Evolutionary conservation across 2,329 filamentous ascomycete genomes (phyloP).

Genomic region (Pseudocercospora fuligena): DNA sequence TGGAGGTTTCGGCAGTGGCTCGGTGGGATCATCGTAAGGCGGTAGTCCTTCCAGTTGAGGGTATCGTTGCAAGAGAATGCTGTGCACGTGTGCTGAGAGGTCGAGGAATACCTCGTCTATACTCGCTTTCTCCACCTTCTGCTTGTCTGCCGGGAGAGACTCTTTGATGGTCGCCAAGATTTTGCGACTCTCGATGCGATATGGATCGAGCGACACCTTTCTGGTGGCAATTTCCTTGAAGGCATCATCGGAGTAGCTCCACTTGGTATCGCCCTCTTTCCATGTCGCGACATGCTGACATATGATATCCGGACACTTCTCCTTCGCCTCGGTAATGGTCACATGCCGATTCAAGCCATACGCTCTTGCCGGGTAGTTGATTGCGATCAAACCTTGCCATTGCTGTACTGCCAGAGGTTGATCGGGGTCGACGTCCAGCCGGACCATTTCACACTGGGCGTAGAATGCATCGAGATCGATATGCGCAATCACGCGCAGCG

Average conservation of each 20-base stretch:
- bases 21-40: slow-evolving; percentile 72
- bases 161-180: slow-evolving; percentile 82
- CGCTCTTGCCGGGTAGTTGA: slow-evolving; percentile 89
- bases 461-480: slow-evolving; percentile 98
- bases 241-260: slow-evolving; percentile 87
- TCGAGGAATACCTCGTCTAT: slow-evolving; percentile 97
- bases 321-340: slow-evolving; percentile 78
- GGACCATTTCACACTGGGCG: slow-evolving; percentile 88
- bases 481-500: slow-evolving; percentile 85
- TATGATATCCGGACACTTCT: slow-evolving; percentile 81
- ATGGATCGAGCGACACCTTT: slow-evolving; percentile 94
- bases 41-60: slow-evolving; percentile 70
- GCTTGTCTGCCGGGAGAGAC: slow-evolving; percentile 65
- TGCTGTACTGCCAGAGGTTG: slow-evolving; percentile 91
- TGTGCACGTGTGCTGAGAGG: slow-evolving; percentile 81
- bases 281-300: slow-evolving; percentile 94
- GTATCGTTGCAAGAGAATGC: slow-evolving; percentile 74
- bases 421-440: slow-evolving; percentile 73
- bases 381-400: slow-evolving; percentile 91
- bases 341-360: slow-evolving; percentile 82
- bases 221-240: slow-evolving; percentile 79
- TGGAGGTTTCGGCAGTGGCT: slow-evolving; percentile 73
- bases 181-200: slow-evolving; percentile 79
- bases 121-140: slow-evolving; percentile 87
- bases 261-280: slow-evolving; percentile 87